Conservation (phyloP, 805 yeast genomes). For the Pichia insulana region DNA sequence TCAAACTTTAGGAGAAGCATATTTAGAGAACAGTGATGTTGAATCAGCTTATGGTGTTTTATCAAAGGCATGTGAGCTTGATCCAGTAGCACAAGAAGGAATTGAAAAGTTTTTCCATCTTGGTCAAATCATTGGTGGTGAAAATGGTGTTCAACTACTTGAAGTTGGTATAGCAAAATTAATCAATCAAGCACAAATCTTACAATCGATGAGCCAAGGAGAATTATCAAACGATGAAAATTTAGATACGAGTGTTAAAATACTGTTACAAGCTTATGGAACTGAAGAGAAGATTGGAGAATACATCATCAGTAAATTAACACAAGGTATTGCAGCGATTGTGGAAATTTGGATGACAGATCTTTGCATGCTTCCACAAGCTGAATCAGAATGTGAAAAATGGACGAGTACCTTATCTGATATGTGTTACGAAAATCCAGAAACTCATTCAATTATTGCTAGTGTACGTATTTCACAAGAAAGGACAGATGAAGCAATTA, state of each 20-base stretch:
- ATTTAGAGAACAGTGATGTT: constrained; percentile 71
- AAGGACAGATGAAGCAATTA: constrained; percentile 58
- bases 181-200: constrained; percentile 28
- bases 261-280: constrained; percentile 23
- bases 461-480: constrained; percentile 88
- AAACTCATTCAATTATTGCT: constrained; percentile 72
- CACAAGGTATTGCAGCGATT: constrained; percentile 72
- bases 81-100: constrained; percentile 55
- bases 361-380: constrained; percentile 86
- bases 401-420: constrained; percentile 57
- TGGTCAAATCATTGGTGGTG: constrained; percentile 86
- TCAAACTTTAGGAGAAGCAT: constrained; percentile 64
- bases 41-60: constrained; percentile 68
- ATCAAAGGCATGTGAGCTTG: constrained; percentile 53
- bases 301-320: constrained; percentile 47
- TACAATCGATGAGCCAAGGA: constrained; percentile 4
- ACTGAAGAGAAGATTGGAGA: constrained; percentile 21
- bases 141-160: constrained; percentile 55
- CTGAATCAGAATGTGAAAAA: constrained; percentile 71
- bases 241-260: constrained; percentile 16
- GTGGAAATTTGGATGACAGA: constrained; percentile 98
- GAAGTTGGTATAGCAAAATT: constrained; percentile 54
- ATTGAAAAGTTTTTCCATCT: constrained; percentile 80
- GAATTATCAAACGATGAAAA: constrained; percentile 6
- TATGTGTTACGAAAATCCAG: constrained; percentile 57